phyloP scores from a whole-genome alignment of 768 basidiomycete genomes.

The Amylocystis lapponica region DNA sequence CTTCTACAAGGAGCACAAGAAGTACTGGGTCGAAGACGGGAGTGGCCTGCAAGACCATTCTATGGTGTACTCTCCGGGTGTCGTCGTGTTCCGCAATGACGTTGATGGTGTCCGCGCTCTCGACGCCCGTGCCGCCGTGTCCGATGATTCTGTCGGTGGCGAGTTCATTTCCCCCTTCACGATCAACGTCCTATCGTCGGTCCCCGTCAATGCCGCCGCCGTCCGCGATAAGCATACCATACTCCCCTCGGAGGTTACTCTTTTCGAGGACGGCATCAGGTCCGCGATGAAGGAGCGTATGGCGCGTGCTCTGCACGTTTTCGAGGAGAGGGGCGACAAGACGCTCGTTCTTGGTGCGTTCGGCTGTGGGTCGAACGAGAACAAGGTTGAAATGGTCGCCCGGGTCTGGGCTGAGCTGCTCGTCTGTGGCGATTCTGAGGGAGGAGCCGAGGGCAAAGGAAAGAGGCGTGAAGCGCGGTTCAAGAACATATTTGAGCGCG shows the following conservation, averaged over 20 bases:
- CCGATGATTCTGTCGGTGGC: conserved; percentile 15
- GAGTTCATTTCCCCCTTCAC: conserved; percentile 33
- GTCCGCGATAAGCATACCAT: conserved; percentile 34
- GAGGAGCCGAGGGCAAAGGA: conserved; percentile 11
- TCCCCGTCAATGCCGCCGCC: conserved; percentile 38
- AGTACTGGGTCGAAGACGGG: conserved; percentile 29
- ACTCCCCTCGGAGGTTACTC: conserved; percentile 25
- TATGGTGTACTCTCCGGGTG: conserved; percentile 41
- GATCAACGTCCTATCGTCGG: conserved; percentile 35
- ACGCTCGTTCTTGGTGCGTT: conserved; percentile 40
- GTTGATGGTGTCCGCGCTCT: conserved; percentile 10
- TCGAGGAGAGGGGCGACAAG: conserved; percentile 35
- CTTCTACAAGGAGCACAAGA: conserved; percentile 37
- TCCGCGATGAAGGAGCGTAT: conserved; percentile 42
- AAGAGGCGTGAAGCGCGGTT: conserved; percentile 27
- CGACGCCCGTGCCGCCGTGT: conserved; percentile 6
- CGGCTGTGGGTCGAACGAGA: conserved; percentile 38
- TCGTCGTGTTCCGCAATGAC: conserved; percentile 38
- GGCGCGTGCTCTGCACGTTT: conserved; percentile 39
- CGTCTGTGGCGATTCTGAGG: conserved; percentile 26
- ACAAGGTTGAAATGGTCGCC: conserved; percentile 36
- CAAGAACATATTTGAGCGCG: conserved; percentile 34
- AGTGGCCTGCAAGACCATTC: conserved; percentile 41
- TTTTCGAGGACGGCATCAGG: conserved; percentile 36
- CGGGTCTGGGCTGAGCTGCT: conserved; percentile 42